Base-by-base conservation (phyloP, 768 basidiomycete genomes). In the Pseudohyphozyma bogoriensis region DNA sequence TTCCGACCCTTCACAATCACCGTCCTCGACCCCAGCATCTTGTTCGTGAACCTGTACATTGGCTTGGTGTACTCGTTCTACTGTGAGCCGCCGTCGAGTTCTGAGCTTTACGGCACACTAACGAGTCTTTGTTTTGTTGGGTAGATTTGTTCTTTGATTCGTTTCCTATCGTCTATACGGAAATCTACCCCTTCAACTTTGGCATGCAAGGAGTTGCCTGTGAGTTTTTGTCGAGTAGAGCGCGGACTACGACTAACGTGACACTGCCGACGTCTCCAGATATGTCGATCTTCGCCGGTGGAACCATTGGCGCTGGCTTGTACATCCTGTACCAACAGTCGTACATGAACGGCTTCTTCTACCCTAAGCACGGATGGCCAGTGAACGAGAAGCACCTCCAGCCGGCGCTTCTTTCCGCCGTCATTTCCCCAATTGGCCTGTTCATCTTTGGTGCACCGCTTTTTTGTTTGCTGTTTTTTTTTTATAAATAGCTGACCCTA, bases 11-110 rank as follows among this genome's bases (percentile, higher is more conserved):
- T 68, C 57, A 51, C 28, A 33, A 32, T 68, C 22, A 37, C 45
- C 35, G 35, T 61, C 22, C 42, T 52, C 13, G 66, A 68, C 37
- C 66, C 67, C 9, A 57, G 58, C n/a, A 47, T 68, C 32, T 15
- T 45, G 13, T 65, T 65, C 50, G 37, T 37, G 18, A 49, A 63
- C 47, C 20, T 33, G 26, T 68, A 68, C 56, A 60, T 66, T 28
- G 64, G 42, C 0, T 32, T 62, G 5, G 31, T 24, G 9, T 56
- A 20, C 37, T 46, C n/a, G 40, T 42, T 16, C 6, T 16, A 18
- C 40, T 16, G 12, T 39, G 12, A 10, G 11, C 42, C 42, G 8
- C 15, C 22, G 8, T 44, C 42, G 12, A 12, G 42, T 8, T n/a
- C 8, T n/a, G 8, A 12, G 10, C 12, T 8, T 10, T 37, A 12